These are phyloP conservation scores for Calonectria pseudoturangicola DNA, from an alignment of 2,329 filamentous ascomycete genomes.

Conservation along the genomic window DNA sequence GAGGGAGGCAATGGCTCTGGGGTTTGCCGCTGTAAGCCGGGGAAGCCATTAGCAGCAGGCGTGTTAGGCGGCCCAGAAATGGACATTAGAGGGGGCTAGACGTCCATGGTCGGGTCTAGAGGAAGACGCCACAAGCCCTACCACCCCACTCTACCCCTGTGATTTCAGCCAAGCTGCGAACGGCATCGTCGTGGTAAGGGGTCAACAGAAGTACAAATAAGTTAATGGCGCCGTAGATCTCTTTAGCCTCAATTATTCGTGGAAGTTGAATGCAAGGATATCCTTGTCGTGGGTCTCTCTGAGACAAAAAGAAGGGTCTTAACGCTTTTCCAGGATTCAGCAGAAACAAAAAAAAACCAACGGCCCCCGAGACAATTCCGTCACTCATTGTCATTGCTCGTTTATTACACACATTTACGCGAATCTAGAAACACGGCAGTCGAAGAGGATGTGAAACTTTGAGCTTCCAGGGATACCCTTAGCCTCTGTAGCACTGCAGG, in stretches of 20 bases:
- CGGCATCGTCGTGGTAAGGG: not conserved
- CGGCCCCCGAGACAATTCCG: not conserved
- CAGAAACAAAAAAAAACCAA: not conserved
- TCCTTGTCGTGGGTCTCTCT: not conserved
- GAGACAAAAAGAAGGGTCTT: not conserved
- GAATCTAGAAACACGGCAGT: not conserved
- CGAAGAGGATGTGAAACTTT: not conserved
- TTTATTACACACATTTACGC: not conserved
- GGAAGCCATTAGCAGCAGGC: not conserved
- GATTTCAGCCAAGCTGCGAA: not conserved
- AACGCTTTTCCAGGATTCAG: not conserved
- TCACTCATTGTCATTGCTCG: not conserved
- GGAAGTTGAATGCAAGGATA: not conserved
- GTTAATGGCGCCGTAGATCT: not conserved
- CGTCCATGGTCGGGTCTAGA: not conserved
- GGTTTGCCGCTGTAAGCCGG: not conserved
- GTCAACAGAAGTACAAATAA: not conserved
- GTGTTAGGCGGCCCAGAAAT: not conserved
- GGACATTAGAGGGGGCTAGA: not conserved
- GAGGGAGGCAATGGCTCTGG: not conserved
- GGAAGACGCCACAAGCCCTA: constrained; percentile 10
- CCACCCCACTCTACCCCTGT: not conserved
- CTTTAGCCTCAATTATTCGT: not conserved
- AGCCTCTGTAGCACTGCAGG: not conserved
- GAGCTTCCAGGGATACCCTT: not conserved